Evolutionary conservation across 2,329 filamentous ascomycete species (phyloP).

Genomic region (Aotearoamyces nothofagi): DNA sequence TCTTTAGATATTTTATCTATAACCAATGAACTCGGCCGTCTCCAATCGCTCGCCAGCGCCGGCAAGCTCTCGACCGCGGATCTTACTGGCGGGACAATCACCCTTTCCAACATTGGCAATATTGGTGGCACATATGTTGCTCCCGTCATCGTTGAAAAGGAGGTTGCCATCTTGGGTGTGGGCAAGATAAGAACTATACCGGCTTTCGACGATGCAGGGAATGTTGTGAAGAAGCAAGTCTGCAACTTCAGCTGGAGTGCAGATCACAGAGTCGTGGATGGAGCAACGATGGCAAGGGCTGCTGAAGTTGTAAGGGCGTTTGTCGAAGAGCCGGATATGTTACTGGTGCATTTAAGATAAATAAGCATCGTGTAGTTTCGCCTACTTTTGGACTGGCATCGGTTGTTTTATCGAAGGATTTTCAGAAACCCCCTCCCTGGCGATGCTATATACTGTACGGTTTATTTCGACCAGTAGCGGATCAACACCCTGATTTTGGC

Average conservation of each 20-base stretch:
- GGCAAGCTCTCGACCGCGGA: slow-evolving; percentile 64
- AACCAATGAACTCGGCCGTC: slow-evolving; percentile 56
- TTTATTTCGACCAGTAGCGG: too few species aligned
- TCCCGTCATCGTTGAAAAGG: slow-evolving; percentile 78
- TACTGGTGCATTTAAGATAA: slow-evolving; percentile 72
- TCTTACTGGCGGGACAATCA: slow-evolving; percentile 78
- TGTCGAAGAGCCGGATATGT: slow-evolving; percentile 73
- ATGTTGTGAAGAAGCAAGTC: slow-evolving; percentile 60
- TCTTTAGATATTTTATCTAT: slow-evolving; percentile 63
- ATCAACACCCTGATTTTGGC: too few species aligned
- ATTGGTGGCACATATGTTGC: slow-evolving; percentile 87
- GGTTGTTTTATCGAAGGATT: too few species aligned
- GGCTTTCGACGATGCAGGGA: slow-evolving; percentile 44
- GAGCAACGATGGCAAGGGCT: slow-evolving; percentile 84
- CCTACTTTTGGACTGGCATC: too few species aligned
- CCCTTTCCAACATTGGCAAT: slow-evolving; percentile 90
- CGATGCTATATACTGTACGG: too few species aligned
- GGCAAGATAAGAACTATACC: slow-evolving; percentile 70
- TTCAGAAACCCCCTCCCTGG: too few species aligned
- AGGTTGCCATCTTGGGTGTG: slow-evolving; percentile 84
- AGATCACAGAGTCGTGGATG: slow-evolving; percentile 87
- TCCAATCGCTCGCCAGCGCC: slow-evolving; percentile 57
- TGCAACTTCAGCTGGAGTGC: slow-evolving; percentile 94
- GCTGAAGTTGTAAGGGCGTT: slow-evolving; percentile 65
- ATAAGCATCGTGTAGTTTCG: too few species aligned